Base-by-base conservation (phyloP, 75 land plant species). In the Gnetum montanum region DNA sequence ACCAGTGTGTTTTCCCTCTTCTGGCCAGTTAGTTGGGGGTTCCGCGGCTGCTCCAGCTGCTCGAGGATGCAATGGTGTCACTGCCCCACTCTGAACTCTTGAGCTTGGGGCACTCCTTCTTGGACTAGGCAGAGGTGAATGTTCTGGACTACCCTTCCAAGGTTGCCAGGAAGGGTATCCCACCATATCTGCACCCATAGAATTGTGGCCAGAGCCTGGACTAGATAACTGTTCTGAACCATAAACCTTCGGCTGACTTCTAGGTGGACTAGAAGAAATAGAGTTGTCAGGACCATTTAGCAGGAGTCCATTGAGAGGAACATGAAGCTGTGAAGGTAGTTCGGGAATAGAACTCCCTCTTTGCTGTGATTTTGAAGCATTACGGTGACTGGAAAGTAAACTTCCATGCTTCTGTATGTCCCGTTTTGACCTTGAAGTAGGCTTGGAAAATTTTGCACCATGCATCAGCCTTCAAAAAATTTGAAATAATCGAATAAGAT, bases 41-140 rank as follows among this genome's bases (percentile, higher is more conserved):
- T 79, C 90, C 6, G 65, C 48, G 12, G 68, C 60, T 8, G 61
- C 26, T 7, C 70, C 83, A 24, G 69, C 76, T 44, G 83, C 78
- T 35, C 85, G 70, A 33, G 86, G 89, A 71, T 93, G 98, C 61
- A 77, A 31, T 20, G 98, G 98, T 12, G 95, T 77, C 34, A 91
- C 97, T 48, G 85, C 70, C 59, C 90, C 88, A 70, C 92, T 88
- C 4, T 71, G 85, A 31, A 84, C 62, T 40, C 87, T 70, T 31
- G 87, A 74, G 46, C 86, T 75, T 12, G 98, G 95, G 1, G 84
- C 91, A 57, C 97, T 93, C 77, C 76, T 77, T 68, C 90, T 76
- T 4, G 98, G 88, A 69, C 98, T 88, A 16, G 84, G 95, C 38
- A 67, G 68, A 4, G 98, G 95, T 50, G 85, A 83, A 44, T 65